Evolutionary conservation across 306 rosid species (phyloP).

Genomic region (barrel medic (Medicago truncatula)): DNA sequence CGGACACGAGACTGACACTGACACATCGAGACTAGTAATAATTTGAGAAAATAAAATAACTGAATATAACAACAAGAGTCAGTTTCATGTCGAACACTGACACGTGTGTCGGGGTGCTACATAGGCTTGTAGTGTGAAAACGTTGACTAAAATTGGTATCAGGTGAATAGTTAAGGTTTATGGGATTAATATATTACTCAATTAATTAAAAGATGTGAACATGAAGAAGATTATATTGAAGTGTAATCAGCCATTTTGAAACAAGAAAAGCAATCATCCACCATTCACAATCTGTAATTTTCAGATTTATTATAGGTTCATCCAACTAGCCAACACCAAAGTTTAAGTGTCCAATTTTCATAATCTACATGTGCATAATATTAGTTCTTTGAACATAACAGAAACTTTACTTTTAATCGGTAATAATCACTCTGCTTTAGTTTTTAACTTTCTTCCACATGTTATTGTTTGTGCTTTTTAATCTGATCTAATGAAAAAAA

Average conservation of each 20-base stretch:
- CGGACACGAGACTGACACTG: background rate
- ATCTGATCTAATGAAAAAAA: constrained; percentile 25
- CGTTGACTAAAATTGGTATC: background rate
- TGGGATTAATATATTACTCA: too few relatives aligned
- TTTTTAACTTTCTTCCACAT: constrained; percentile 34
- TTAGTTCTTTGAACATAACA: constrained; percentile 2
- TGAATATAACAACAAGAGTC: background rate
- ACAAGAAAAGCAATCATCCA: constrained; percentile 12
- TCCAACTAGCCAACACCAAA: constrained; percentile 19
- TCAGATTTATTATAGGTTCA: constrained; percentile 1
- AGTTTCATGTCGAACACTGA: background rate
- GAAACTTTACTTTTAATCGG: background rate
- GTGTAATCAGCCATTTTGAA: background rate
- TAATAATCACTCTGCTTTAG: background rate
- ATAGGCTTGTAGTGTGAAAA: constrained; percentile 2
- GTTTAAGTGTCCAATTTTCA: constrained; percentile 17
- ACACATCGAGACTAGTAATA: background rate
- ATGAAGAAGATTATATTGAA: background rate
- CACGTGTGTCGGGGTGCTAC: background rate
- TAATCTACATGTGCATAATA: constrained; percentile 7
- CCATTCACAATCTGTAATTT: background rate
- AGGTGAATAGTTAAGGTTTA: too few relatives aligned
- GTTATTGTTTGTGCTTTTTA: constrained; percentile 26
- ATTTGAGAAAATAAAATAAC: background rate
- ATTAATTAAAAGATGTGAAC: background rate